Base-by-base conservation (phyloP, 164 flowering plant species). In the Aristolochia fimbriata region DNA sequence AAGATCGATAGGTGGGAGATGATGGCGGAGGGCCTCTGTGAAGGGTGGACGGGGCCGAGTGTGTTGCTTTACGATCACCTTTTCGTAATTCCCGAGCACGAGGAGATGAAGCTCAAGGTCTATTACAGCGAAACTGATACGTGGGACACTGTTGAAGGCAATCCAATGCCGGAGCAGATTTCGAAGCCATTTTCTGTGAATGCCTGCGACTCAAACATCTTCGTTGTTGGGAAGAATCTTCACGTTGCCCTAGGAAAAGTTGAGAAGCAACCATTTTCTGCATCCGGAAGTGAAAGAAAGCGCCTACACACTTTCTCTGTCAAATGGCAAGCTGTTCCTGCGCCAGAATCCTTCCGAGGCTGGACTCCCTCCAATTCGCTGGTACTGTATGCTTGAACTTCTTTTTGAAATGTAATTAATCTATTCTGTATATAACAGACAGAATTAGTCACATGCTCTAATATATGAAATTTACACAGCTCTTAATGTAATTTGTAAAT, bases 31-130 rank as follows among this genome's bases (percentile, higher is more conserved):
- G 85, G 81, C 17, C 51, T 84, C 37, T 67, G 80, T 63, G 90
- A 84, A 75, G 90, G 90, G 0, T 84, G 87, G 90, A 84, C 90
- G 15, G 87, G 90, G 15, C 77, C 82, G 0, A 82, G 90, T 66
- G 81, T 75, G 24, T 87, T 84, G 9, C 27, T 84, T 24, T 62
- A 71, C 61, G 81, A 75, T 19, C 76, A 76, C 46, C 66, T 84
- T 59, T 82, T 84, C 62, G 85, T 84, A 41, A 82, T 82, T 19
- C 75, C 90, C 0, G 85, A 84, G 60, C 85, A 74, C 53, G 87
- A 79, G 55, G 74, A 79, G 51, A 77, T 75, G 78, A 74, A 71
- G 41, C 65, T 84, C 46, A 84, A 82, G 76, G 87, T 82, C 19
- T 84, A 80, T 63, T 76, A 76, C 54, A 17, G 48, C n/a, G 72